phyloP scores from a whole-genome alignment of 1,284 basidiomycete genomes.

The Exobasidium cylindrosporum region DNA sequence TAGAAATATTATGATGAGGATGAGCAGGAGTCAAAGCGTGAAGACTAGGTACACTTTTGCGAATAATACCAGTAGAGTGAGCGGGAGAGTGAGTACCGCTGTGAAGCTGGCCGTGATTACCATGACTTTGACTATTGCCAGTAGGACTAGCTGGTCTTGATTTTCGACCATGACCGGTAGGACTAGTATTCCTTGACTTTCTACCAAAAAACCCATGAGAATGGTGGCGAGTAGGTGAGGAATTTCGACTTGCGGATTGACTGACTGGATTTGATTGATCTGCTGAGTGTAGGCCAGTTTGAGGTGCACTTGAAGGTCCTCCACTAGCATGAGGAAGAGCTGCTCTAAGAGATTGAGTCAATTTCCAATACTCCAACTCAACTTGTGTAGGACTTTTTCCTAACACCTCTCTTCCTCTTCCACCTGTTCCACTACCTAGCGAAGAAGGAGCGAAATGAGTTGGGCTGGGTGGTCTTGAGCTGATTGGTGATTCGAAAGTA shows the following conservation, averaged over 20 bases:
- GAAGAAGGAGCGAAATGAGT: not conserved
- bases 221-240: conserved; percentile 4
- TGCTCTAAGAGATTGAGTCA: conserved; percentile 12
- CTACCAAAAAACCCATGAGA: not conserved
- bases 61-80: not conserved
- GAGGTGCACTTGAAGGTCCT: not conserved
- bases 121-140: not conserved
- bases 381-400: conserved; percentile 17
- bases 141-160: conserved; percentile 7
- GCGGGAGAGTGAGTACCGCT: not conserved
- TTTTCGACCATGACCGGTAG: not conserved
- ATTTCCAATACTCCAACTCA: conserved; percentile 43
- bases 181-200: too few relatives aligned
- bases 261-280: not conserved
- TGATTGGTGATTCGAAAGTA: conserved; percentile 41
- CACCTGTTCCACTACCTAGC: not conserved
- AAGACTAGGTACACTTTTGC: not conserved
- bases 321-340: conserved; percentile 12
- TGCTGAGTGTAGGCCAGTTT: not conserved
- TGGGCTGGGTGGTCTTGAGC: conserved; percentile 40
- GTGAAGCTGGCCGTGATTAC: not conserved
- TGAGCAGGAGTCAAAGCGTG: conserved; percentile 14
- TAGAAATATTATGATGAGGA: not conserved
- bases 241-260: not conserved
- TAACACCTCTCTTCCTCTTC: conserved; percentile 6